These are phyloP conservation scores for Coemansia sp. DNA, from an alignment of 192 early-diverging fungal species.

Conservation along the genomic window DNA sequence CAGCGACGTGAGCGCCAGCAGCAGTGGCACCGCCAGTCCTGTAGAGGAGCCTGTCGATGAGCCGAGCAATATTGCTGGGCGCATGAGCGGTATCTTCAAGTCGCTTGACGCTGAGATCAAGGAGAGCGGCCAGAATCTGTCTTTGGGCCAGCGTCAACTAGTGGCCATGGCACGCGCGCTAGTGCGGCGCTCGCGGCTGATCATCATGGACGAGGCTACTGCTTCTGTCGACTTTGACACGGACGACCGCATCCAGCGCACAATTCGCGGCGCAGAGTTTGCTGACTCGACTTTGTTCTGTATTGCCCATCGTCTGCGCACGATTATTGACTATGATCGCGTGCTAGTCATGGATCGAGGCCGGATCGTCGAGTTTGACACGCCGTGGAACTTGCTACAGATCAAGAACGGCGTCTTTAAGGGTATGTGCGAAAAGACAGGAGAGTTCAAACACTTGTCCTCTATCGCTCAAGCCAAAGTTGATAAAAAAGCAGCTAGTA, in stretches of 20 bases:
- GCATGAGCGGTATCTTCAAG: slow-evolving; percentile 28
- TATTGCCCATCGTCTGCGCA: slow-evolving; percentile 76
- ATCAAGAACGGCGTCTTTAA: slow-evolving; percentile 56
- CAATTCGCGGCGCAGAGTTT: slow-evolving; percentile 63
- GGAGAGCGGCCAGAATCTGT: slow-evolving; percentile 75
- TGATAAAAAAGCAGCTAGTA: background rate
- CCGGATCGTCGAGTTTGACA: slow-evolving; percentile 66
- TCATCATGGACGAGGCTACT: slow-evolving; percentile 76
- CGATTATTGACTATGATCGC: slow-evolving; percentile 73
- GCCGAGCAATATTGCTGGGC: background rate
- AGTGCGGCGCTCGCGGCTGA: slow-evolving; percentile 65
- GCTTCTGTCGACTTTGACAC: slow-evolving; percentile 80
- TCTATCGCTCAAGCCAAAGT: slow-evolving; percentile 16
- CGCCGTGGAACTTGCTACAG: slow-evolving; percentile 63
- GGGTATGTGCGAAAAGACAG: slow-evolving; percentile 78
- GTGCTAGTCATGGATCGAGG: slow-evolving; percentile 78
- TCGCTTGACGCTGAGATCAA: slow-evolving; percentile 29
- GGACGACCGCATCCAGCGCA: slow-evolving; percentile 73
- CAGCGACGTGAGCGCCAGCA: slow-evolving; percentile 8
- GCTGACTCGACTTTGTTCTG: slow-evolving; percentile 65
- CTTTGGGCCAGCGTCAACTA: slow-evolving; percentile 81
- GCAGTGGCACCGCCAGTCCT: slow-evolving; percentile 8
- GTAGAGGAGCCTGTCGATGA: background rate
- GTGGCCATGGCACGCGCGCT: slow-evolving; percentile 81
- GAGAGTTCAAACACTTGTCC: slow-evolving; percentile 70